Base-by-base conservation (phyloP, 2,329 filamentous ascomycete species). In the Mycocentrospora acerina region DNA sequence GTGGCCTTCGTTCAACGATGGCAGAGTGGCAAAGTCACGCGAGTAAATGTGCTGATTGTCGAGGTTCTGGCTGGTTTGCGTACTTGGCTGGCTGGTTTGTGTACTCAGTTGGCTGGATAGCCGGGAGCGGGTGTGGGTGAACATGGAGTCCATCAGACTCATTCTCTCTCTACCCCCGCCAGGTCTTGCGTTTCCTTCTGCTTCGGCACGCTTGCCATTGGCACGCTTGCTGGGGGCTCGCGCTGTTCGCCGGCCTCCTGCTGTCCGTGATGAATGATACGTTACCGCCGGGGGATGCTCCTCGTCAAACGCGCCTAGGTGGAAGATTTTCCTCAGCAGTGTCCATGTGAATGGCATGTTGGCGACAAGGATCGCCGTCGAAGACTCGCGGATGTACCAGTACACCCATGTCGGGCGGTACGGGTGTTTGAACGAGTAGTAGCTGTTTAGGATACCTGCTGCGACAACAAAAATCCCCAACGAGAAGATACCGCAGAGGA, bases 401-500 rank as follows among this genome's bases (percentile, higher is more conserved):
- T 47, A 54, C 9, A 64, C 56, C 62, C 62, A 66, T 0, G 42
- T 57, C 3, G 39, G 32, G 9, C 42, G 32, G 34, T 64, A 64
- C 0, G 62, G 57, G 4, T 45, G 35, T 9, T 32, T 40, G 42
- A 66, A 57, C 2, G 55, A 59, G 35, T 59, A 76, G 38, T 76
- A 71, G 45, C 75, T 75, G 42, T 71, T 77, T 35, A 77, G 52
- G 25, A 75, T 60, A 26, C 74, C 72, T 16, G 74, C 70, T 17
- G 75, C 63, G 33, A 78, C 53, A 22, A 55, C 76, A 51, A 76
- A 77, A 24, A 65, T 51, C 3, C 80, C 81, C 0, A 83, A 64
- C 2, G 72, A 73, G 58, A 84, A 82, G 37, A 83, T 73, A 29
- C 64, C 69, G 40, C 76, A 73, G 0, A 83, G 68, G 1, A 80